A percentile compares a stretch with the other conserved stretches of the same genome.
These are phyloP conservation scores for Adenanthera pavonina DNA, from an alignment of 306 rosid species.

Conservation along the genomic window DNA sequence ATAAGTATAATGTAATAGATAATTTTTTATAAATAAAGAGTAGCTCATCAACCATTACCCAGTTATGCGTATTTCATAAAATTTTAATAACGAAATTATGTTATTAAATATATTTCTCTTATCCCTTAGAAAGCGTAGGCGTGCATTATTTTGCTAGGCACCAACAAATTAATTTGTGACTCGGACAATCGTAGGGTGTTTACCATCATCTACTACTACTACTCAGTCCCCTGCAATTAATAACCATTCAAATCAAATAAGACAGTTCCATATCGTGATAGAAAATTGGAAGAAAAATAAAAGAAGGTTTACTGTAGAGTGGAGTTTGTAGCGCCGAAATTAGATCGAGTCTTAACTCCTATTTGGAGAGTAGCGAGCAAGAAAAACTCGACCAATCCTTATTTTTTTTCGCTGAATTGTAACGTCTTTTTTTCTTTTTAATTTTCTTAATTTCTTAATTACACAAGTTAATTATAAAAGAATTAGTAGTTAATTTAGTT, in stretches of 20 bases:
- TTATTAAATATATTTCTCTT: not conserved
- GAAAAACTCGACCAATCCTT: no score
- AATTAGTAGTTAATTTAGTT: not conserved
- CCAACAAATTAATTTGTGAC: not conserved
- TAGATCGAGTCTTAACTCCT: not conserved
- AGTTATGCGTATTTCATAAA: not conserved
- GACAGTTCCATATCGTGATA: no score
- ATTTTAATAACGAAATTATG: not conserved
- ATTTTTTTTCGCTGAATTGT: not conserved
- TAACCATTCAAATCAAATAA: not conserved
- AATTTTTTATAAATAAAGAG: not conserved
- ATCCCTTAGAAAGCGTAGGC: not conserved
- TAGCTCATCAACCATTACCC: not conserved
- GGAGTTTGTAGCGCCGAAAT: not conserved
- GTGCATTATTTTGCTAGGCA: not conserved
- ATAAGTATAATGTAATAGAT: not conserved
- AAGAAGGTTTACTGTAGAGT: no score
- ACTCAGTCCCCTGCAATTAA: not conserved
- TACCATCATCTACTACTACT: not conserved
- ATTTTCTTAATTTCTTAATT: not conserved
- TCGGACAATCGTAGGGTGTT: not conserved
- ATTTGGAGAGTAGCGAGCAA: not conserved
- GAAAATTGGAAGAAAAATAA: no score
- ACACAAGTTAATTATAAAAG: not conserved
- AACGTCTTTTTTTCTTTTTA: no score